These are phyloP conservation scores for Fusarium austroafricanum DNA, from an alignment of 2,329 filamentous ascomycete species.

Conservation along the genomic window DNA sequence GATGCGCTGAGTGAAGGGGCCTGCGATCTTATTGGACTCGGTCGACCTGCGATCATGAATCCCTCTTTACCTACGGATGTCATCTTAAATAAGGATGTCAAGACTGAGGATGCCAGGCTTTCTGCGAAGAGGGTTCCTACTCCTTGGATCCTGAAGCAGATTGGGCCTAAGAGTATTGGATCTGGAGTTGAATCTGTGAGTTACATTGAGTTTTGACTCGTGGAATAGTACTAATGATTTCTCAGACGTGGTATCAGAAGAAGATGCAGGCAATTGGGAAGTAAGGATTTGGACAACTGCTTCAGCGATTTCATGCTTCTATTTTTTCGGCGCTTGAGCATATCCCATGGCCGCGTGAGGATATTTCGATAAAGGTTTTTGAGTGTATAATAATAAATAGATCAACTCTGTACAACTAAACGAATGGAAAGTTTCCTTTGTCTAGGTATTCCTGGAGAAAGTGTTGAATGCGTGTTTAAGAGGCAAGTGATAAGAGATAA, in stretches of 20 bases:
- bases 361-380: rapidly evolving
- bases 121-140: slow-evolving; percentile 17
- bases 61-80: slow-evolving; percentile 51
- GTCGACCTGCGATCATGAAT: slow-evolving; percentile 53
- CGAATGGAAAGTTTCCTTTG: too few relatives aligned
- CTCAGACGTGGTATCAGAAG: slow-evolving; percentile 30
- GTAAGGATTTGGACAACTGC: neutral
- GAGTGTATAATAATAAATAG: neutral
- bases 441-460: too few relatives aligned
- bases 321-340: neutral
- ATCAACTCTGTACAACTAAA: too few relatives aligned
- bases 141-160: slow-evolving; percentile 29
- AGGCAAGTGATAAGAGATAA: neutral
- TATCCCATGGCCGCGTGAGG: neutral
- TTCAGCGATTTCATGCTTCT: neutral
- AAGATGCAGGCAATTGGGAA: slow-evolving; percentile 26
- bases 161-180: slow-evolving; percentile 32
- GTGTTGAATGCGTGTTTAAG: too few relatives aligned
- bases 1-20: slow-evolving; percentile 51
- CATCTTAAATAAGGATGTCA: slow-evolving; percentile 32
- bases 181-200: slow-evolving; percentile 39
- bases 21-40: slow-evolving; percentile 58
- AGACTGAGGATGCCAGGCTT: slow-evolving; percentile 27
- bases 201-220: rapidly evolving
- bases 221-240: neutral